Evolutionary conservation across 2,329 filamentous ascomycete genomes (phyloP).

Genomic region (Esteya vermicola): DNA sequence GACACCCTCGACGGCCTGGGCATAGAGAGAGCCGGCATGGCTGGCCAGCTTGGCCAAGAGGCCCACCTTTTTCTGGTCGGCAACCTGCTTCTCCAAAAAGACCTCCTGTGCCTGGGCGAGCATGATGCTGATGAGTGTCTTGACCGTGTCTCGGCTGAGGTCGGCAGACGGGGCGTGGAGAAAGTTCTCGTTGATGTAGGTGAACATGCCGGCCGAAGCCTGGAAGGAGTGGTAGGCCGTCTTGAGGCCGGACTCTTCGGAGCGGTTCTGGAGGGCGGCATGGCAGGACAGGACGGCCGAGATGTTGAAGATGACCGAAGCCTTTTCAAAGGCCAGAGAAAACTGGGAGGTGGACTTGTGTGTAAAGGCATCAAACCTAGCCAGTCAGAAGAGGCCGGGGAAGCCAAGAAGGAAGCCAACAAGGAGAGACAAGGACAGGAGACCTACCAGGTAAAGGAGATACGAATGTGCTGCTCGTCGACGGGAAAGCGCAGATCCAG

Average conservation of each 20-base stretch:
- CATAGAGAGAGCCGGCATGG: constrained; percentile 78
- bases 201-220: constrained; percentile 97
- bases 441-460: constrained; percentile 86
- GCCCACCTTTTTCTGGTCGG: constrained; percentile 83
- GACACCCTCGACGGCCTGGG: constrained; percentile 74
- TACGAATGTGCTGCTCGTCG: constrained; percentile 98
- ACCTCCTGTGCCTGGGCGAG: constrained; percentile 94
- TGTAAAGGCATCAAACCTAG: constrained; percentile 97
- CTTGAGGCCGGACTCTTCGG: constrained; percentile 86
- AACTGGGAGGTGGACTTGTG: constrained; percentile 96
- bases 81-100: constrained; percentile 90
- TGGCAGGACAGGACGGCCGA: constrained; percentile 93
- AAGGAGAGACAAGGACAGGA: background rate
- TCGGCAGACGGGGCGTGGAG: constrained; percentile 94
- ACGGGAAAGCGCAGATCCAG: constrained; percentile 91
- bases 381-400: no score
- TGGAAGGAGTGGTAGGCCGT: constrained; percentile 97
- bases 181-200: constrained; percentile 99
- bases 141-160: constrained; percentile 86
- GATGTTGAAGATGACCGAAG: constrained; percentile 99
- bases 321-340: constrained; percentile 94
- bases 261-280: constrained; percentile 81
- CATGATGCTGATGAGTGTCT: constrained; percentile 83
- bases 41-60: constrained; percentile 85
- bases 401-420: background rate